A percentile compares a stretch with the other conserved stretches of the same genome.
Evolutionary conservation across 2,329 filamentous ascomycete genomes (phyloP).

Genomic region (Aureobasidium sp.): DNA sequence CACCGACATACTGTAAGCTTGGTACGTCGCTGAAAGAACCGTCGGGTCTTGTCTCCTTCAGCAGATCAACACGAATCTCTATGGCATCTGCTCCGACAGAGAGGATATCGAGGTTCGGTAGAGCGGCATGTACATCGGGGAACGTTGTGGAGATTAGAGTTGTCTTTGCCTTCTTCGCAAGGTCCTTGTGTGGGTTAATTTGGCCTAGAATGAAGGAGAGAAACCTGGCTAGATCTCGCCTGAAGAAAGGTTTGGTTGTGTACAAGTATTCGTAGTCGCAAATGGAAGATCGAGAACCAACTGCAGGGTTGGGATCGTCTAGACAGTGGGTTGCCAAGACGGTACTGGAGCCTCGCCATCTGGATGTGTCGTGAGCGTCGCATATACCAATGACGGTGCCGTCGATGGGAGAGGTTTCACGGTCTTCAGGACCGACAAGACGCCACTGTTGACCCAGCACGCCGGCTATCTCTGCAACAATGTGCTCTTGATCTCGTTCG

Average conservation of each 20-base stretch:
- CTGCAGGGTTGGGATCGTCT: slow-evolving; percentile 51
- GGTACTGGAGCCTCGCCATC: slow-evolving; percentile 52
- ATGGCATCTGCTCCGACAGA: slow-evolving; percentile 82
- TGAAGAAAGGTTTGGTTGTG: slow-evolving; percentile 61
- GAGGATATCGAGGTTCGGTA: slow-evolving; percentile 78
- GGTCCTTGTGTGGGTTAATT: slow-evolving; percentile 65
- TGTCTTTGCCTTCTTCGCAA: slow-evolving; percentile 69
- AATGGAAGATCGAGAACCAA: slow-evolving; percentile 51
- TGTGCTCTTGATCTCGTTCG: slow-evolving; percentile 61
- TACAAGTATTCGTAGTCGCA: slow-evolving; percentile 88
- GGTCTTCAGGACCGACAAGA: slow-evolving; percentile 47
- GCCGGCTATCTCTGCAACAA: slow-evolving; percentile 68
- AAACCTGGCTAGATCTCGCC: slow-evolving; percentile 69
- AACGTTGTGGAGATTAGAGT: slow-evolving; percentile 86
- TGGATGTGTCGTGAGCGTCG: slow-evolving; percentile 46
- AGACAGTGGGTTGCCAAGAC: slow-evolving; percentile 71
- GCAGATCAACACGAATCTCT: slow-evolving; percentile 73
- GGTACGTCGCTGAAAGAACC: slow-evolving; percentile 58
- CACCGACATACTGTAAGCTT: slow-evolving; percentile 73
- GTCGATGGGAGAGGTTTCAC: slow-evolving; percentile 46
- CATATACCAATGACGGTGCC: slow-evolving; percentile 61
- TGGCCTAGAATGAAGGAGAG: slow-evolving; percentile 73
- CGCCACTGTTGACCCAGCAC: slow-evolving; percentile 67
- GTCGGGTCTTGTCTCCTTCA: slow-evolving; percentile 61
- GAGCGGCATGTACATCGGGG: slow-evolving; percentile 70